A percentile compares a stretch with the other conserved stretches of the same genome.
These are phyloP conservation scores for Coemansia aciculifera DNA, from an alignment of 192 early-diverging fungal genomes.

Conservation along the genomic window DNA sequence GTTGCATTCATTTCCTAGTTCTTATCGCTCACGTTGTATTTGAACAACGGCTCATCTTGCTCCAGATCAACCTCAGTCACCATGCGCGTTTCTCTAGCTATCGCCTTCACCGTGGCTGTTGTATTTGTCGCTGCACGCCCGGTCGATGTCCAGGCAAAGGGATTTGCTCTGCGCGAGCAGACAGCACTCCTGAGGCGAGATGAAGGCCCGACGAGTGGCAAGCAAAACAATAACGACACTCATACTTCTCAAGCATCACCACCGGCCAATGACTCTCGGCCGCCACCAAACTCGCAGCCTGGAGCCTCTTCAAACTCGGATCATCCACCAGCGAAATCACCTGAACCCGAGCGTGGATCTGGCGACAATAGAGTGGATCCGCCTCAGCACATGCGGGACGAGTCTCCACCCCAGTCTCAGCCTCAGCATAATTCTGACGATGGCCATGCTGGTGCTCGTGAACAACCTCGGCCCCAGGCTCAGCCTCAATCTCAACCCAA, in stretches of 20 bases:
- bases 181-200: background rate
- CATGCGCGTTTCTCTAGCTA: conserved; percentile 8
- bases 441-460: background rate
- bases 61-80: background rate
- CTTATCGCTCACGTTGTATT: background rate
- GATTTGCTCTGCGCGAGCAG: background rate
- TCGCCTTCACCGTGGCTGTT: background rate
- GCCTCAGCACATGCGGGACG: conserved; percentile 3
- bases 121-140: conserved; percentile 1
- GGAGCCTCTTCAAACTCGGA: background rate
- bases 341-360: background rate
- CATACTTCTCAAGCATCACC: background rate
- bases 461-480: conserved; percentile 9
- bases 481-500: conserved; percentile 6
- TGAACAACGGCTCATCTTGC: background rate
- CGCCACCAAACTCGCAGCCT: background rate
- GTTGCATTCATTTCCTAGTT: background rate
- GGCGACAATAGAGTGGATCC: conserved; percentile 3
- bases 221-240: background rate
- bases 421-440: background rate
- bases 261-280: background rate
- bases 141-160: background rate
- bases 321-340: background rate
- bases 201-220: background rate
- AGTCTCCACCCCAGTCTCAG: background rate